A percentile compares a stretch with the other conserved stretches of the same genome.
phyloP scores from a whole-genome alignment of 169 alveolate genomes.

The Plasmodium gonderi region DNA sequence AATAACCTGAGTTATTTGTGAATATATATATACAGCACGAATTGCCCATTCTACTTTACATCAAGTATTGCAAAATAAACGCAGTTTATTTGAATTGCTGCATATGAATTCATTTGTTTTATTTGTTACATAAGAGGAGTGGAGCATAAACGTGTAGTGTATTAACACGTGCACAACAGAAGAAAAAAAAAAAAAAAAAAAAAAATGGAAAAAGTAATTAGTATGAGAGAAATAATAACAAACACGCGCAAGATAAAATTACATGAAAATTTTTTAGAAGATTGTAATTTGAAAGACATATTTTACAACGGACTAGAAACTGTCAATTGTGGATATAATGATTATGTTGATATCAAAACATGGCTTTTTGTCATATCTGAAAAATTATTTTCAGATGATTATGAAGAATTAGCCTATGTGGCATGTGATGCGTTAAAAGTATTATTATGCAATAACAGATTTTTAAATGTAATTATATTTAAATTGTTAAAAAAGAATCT shows the following conservation, averaged over 20 bases:
- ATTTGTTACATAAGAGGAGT: background rate
- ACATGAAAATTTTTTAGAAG: constrained; percentile 74
- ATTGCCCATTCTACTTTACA: no score
- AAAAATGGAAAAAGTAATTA: constrained; percentile 72
- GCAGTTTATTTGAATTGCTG: background rate
- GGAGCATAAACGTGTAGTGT: no score
- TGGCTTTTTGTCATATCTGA: constrained; percentile 71
- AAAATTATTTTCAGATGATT: constrained; percentile 44
- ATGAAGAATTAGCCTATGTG: constrained; percentile 64
- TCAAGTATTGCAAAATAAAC: no score
- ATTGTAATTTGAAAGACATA: constrained; percentile 59
- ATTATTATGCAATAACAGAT: constrained; percentile 41
- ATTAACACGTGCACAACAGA: no score
- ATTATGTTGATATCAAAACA: constrained; percentile 68
- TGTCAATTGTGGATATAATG: constrained; percentile 67
- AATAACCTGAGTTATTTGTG: background rate
- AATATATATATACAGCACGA: no score
- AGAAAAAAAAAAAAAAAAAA: background rate
- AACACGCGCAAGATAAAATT: constrained; percentile 68
- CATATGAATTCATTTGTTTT: background rate
- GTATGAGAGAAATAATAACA: constrained; percentile 70
- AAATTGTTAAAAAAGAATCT: constrained; percentile 58
- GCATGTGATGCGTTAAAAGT: constrained; percentile 75
- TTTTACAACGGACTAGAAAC: constrained; percentile 66
- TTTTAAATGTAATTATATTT: constrained; percentile 48